Percentiles rank a stretch among this genome's conserved stretches.
Conservation (phyloP, 345 rosid species). For the Populus ilicifolia region DNA sequence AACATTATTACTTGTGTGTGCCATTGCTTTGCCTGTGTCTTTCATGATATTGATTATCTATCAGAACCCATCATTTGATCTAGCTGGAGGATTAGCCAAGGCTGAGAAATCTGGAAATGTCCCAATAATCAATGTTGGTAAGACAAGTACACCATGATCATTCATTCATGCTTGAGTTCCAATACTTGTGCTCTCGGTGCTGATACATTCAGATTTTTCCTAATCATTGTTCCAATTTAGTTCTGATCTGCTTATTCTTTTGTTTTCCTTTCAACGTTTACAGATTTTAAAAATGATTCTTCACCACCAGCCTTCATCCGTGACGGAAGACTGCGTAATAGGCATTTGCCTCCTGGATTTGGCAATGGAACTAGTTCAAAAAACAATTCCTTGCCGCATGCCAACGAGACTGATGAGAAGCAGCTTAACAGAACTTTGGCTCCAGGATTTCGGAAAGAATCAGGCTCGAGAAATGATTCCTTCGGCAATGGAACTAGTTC, state of each 20-base stretch:
- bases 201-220: not conserved
- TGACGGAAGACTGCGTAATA: not conserved
- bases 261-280: not conserved
- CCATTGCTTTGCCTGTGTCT: conserved; percentile 2
- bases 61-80: not conserved
- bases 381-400: not conserved
- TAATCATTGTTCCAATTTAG: not conserved
- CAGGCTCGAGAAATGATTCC: conserved; percentile 1
- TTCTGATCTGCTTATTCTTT: not conserved
- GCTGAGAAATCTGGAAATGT: not conserved
- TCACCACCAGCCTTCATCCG: not conserved
- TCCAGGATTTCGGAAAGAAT: not conserved
- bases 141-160: not conserved
- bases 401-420: not conserved
- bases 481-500: not conserved
- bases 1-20: not conserved
- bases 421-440: not conserved
- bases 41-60: not conserved
- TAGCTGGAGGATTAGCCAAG: not conserved
- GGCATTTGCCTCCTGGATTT: not conserved
- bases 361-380: not conserved
- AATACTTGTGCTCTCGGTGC: not conserved
- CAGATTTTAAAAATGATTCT: not conserved
- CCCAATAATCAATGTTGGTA: not conserved
- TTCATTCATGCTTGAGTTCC: not conserved